Evolutionary conservation across 306 rosid genomes (phyloP), one percentile per base, ranked within the genome.

Genomic region (Cucurbita moschata): DNA sequence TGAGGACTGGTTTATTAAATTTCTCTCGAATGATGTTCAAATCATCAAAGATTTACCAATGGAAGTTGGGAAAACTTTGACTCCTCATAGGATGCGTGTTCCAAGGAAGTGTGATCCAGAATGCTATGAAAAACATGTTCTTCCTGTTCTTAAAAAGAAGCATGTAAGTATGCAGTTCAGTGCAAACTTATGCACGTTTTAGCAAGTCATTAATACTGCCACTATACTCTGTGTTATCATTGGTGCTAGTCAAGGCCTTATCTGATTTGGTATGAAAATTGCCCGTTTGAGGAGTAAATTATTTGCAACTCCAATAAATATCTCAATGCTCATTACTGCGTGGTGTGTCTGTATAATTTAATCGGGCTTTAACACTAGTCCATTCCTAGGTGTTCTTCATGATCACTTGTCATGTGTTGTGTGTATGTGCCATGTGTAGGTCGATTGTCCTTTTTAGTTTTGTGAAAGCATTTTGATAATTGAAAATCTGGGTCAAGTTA

Each of bases 41-140:
- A 81, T 90, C 51, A 68, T 90, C 53, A 90, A 90, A 70, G 64
- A 87, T 58, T 88, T 90, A 79, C 90, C 98, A 19, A 6, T 13
- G 19, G 77, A 79, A 69, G 85, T 72, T 74, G 86, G 71, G 35
- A 82, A 86, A 63, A 75, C 79, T 5, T 5, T 78, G 76, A 66
- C 66, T 66, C 89, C 92, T 8, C 76, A 82, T 75, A 70, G 83
- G 54, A 74, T 86, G 81, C 97, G 97, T 35, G 97, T 90, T 71
- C 98, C 98, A 6, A 87, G 98, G 81, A 93, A 93, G 81, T 90
- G 97, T 79, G 83, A 77, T 68, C 86, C 86, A 37, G 64, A 79
- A 72, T 89, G 97, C 78, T 93, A 93, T 30, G 63, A 77, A 73
- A 79, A 79, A 66, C 94, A 85, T 10, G 91, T 93, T 62, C 79